These are phyloP conservation scores for Metarhizium robertsii DNA, from an alignment of 2,329 filamentous ascomycete genomes.

Conservation along the genomic window DNA sequence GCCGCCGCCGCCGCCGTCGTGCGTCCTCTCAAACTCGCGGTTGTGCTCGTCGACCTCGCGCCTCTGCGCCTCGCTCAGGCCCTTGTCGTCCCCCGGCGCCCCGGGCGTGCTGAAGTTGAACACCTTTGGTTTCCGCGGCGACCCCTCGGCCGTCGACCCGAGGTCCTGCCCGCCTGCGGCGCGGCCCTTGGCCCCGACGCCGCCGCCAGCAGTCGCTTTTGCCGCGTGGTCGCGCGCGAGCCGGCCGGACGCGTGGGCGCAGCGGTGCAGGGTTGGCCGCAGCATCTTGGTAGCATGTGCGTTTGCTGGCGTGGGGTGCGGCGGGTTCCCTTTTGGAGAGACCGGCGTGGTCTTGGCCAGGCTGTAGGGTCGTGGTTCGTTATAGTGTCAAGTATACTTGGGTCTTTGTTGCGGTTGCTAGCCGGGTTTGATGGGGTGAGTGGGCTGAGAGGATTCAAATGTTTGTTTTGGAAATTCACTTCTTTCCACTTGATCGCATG, in stretches of 20 bases:
- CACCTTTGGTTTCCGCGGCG: conserved; percentile 41
- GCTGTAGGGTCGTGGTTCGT: no score
- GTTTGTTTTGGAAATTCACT: no score
- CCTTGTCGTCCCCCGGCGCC: conserved; percentile 12
- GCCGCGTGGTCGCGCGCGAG: background rate
- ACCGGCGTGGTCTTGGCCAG: no score
- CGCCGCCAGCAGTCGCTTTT: background rate
- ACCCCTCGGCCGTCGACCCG: conserved; percentile 1
- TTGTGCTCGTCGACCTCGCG: conserved; percentile 51
- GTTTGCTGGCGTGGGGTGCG: no score
- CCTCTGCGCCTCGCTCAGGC: conserved; percentile 40
- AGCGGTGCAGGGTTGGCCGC: background rate
- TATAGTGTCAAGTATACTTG: no score
- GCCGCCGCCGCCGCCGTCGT: conserved; percentile 37
- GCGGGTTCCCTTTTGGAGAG: no score
- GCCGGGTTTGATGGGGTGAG: no score
- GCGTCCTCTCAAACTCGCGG: conserved; percentile 43
- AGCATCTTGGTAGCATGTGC: background rate
- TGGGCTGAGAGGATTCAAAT: no score
- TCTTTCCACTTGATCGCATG: no score
- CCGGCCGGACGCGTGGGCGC: background rate
- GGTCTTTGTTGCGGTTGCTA: no score
- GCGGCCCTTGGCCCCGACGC: background rate
- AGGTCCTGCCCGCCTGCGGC: background rate
- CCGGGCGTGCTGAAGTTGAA: conserved; percentile 35